Conservation (phyloP, 1,284 basidiomycete genomes). For the Fistulina hepatica region DNA sequence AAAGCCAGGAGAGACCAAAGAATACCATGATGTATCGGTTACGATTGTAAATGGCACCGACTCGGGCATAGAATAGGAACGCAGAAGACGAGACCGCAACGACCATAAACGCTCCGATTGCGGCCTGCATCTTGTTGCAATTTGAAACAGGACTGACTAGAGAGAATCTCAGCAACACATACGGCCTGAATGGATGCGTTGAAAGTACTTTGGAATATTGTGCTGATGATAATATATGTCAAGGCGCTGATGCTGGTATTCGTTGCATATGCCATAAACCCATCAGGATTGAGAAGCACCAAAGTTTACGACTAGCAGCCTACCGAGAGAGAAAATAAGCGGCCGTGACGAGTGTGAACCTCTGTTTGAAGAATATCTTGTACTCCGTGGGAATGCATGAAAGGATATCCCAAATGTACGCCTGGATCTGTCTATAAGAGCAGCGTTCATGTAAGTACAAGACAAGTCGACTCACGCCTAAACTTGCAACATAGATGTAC, state of each 20-base stretch:
- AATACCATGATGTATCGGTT: constrained; percentile 11
- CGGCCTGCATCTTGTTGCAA: constrained; percentile 14
- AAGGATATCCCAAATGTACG: constrained; percentile 2
- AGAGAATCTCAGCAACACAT: constrained; percentile 6
- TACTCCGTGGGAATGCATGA: constrained; percentile 1
- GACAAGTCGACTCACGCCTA: no score
- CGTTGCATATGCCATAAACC: no score
- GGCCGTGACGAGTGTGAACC: constrained; percentile 3
- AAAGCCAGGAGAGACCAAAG: constrained; percentile 21
- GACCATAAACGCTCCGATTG: constrained; percentile 15
- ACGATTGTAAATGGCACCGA: constrained; percentile 19
- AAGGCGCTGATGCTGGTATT: constrained; percentile 1
- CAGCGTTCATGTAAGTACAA: no score
- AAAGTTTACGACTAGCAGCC: no score
- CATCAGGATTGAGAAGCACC: no score
- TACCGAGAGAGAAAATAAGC: constrained; percentile 22
- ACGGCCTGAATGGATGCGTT: background rate
- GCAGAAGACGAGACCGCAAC: constrained; percentile 17
- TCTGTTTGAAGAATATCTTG: background rate
- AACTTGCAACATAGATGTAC: no score
- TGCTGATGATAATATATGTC: constrained; percentile 9
- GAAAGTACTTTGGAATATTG: constrained; percentile 6
- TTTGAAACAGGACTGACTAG: constrained; percentile 16
- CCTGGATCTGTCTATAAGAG: no score
- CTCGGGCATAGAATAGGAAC: constrained; percentile 24